Evolutionary conservation across 257 asterid species (phyloP).

Genomic region (Petunia secreta): DNA sequence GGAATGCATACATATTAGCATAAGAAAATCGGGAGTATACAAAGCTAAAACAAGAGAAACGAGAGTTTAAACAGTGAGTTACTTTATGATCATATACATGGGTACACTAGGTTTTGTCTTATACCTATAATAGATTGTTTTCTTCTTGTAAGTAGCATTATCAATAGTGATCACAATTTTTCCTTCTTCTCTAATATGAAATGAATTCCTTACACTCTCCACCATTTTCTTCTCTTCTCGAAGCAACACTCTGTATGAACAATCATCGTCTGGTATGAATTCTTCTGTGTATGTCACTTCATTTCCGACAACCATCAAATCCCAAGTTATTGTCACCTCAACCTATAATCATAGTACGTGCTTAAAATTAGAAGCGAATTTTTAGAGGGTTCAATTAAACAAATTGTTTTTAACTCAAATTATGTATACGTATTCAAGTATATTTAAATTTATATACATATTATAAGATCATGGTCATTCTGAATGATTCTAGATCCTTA

Average conservation of each 20-base stretch:
- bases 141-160: conserved; percentile 61
- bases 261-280: conserved; percentile 79
- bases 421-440: too few relatives aligned
- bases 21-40: not conserved
- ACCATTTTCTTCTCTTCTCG: conserved; percentile 63
- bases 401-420: too few relatives aligned
- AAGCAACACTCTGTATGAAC: conserved; percentile 78
- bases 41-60: conserved; percentile 6
- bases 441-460: too few relatives aligned
- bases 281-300: conserved; percentile 78
- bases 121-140: conserved; percentile 72
- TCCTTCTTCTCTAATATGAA: conserved; percentile 85
- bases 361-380: too few relatives aligned
- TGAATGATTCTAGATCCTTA: not conserved
- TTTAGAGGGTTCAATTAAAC: too few relatives aligned
- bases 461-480: too few relatives aligned
- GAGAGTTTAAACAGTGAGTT: not conserved
- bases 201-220: conserved; percentile 53
- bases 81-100: conserved; percentile 45
- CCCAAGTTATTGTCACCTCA: conserved; percentile 75
- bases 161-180: conserved; percentile 59
- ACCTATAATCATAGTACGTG: conserved; percentile 37
- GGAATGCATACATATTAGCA: not conserved
- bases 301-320: conserved; percentile 61
- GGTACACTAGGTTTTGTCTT: conserved; percentile 64